Evolutionary conservation across 345 rosid genomes (phyloP).

Genomic region (Rhizophora apiculata): DNA sequence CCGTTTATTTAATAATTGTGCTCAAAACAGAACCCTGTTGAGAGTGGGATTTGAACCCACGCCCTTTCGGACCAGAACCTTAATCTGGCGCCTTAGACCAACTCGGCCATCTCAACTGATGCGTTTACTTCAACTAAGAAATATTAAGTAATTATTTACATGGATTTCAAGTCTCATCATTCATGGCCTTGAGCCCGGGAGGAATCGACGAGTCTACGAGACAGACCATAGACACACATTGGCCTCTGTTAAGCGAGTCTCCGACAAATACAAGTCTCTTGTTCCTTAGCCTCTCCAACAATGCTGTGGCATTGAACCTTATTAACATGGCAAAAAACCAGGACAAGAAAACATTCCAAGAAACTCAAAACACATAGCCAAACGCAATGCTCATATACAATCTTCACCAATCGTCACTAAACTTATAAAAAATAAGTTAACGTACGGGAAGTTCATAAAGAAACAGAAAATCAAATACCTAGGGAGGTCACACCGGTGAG

Average conservation of each 20-base stretch:
- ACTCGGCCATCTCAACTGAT: not conserved
- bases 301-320: constrained; percentile 27
- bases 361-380: constrained; percentile 3
- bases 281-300: constrained; percentile 32
- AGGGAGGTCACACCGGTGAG: constrained; percentile 31
- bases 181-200: constrained; percentile 39
- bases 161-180: constrained; percentile 45
- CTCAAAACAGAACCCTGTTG: accelerated
- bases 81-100: constrained; percentile 98
- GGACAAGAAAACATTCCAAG: not conserved
- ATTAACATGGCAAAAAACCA: not conserved
- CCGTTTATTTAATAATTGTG: too few species aligned
- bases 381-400: not conserved
- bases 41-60: constrained; percentile 19
- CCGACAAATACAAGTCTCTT: constrained; percentile 29
- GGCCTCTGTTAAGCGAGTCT: constrained; percentile 27
- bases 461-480: constrained; percentile 9
- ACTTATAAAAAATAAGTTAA: not conserved
- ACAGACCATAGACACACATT: constrained; percentile 34
- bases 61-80: constrained; percentile 99
- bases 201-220: constrained; percentile 23
- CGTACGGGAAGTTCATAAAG: not conserved
- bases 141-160: constrained; percentile 18
- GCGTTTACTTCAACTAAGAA: too few species aligned
- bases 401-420: not conserved